phyloP scores from a whole-genome alignment of 306 rosid species.

The Mucuna pruriens region DNA sequence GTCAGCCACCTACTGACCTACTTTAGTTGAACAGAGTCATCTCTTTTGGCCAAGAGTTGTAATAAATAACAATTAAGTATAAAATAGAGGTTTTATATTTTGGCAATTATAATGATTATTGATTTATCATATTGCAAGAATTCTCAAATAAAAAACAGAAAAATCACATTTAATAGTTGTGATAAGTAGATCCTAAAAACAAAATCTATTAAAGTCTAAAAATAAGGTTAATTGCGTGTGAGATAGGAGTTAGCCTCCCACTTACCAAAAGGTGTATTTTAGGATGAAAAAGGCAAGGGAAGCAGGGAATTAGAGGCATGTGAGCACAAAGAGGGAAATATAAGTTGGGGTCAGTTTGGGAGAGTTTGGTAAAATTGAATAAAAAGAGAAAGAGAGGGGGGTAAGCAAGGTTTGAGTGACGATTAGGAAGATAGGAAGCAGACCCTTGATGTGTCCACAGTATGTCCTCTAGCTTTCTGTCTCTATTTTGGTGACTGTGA shows the following conservation, averaged over 20 bases:
- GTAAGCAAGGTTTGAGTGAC: background rate
- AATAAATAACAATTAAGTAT: background rate
- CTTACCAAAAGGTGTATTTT: background rate
- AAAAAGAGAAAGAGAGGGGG: background rate
- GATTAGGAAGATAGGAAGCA: background rate
- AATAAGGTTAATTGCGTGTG: background rate
- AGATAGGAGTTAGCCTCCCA: background rate
- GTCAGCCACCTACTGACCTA: background rate
- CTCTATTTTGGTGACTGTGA: background rate
- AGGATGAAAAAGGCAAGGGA: background rate
- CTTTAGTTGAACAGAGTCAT: slow-evolving; percentile 13
- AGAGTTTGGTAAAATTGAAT: no score
- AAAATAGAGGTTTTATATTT: slow-evolving; percentile 1
- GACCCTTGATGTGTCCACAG: background rate
- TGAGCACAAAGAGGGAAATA: background rate
- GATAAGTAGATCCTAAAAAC: slow-evolving; percentile 6
- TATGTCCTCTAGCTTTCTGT: background rate
- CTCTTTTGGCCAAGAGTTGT: background rate
- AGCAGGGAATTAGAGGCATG: background rate
- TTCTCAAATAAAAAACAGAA: background rate
- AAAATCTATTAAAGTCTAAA: background rate
- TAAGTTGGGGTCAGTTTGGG: background rate
- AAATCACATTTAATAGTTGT: background rate
- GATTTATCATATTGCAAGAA: background rate
- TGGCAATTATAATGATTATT: slow-evolving; percentile 1